Base-by-base conservation (phyloP, 139 green algal genomes). In the Ulvella scutata region DNA sequence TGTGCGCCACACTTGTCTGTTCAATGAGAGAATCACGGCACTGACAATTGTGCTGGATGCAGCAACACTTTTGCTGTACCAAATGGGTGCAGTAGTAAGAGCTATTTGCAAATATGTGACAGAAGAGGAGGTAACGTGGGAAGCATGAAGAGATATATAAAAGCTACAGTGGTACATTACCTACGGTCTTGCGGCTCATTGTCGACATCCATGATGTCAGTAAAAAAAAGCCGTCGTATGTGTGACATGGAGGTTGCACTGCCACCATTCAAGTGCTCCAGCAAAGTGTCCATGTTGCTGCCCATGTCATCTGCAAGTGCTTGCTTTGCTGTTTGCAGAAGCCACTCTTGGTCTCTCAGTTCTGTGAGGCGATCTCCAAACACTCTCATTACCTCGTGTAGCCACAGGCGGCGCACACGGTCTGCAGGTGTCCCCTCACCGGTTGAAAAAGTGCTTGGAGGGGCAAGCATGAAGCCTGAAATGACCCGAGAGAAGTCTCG, bases 321-420 rank as follows among this genome's bases (percentile, higher is more conserved):
- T 13, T 9, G n/a, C 9, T 26, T n/a, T 29, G 13, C 51, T 26
- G 51, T 67, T n/a, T 26, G 13, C 17, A 90, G 81, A 43, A 90
- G 82, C 86, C 88, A 93, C 35, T 80, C 35, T 21, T 87, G 75
- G 81, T 92, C 88, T 21, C 79, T 72, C 61, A 87, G 79, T 72
- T 91, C 85, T 29, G 90, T 82, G 43, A 93, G 78, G 4, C 88
- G 82, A 75, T 93, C 88, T 43, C 90, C 88, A 75, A 91, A 93
- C 4, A 93, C 88, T 6, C 88, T 80, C 23, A 79, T 72, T 37
- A 81, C 79, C 75, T 93, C 88, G 76, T 93, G 88, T 77, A 90
- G 82, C 87, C 87, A 93, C 60, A 93, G 82, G 34, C 87, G 82
- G 73, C 89, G 89, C 43, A 88, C 13, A 37, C 13, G 31, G 10